These are phyloP conservation scores for Aspergillus sclerotioniger DNA, from an alignment of 495 filamentous ascomycete genomes.

Conservation along the genomic window DNA sequence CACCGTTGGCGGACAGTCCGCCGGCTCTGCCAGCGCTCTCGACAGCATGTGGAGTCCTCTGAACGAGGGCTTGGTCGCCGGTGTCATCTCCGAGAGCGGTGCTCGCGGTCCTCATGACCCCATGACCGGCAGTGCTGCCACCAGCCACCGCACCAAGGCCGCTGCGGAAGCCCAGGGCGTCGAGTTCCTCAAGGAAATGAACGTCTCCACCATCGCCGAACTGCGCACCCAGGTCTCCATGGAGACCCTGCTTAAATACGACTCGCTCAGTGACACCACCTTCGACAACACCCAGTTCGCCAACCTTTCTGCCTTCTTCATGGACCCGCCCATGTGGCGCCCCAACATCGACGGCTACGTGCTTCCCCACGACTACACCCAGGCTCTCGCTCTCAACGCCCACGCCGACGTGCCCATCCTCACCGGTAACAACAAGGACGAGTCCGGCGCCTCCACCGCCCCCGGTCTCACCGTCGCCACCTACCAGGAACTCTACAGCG, in stretches of 20 bases:
- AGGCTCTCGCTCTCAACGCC: conserved; percentile 7
- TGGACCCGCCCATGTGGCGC: conserved; percentile 17
- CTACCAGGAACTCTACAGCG: conserved; percentile 16
- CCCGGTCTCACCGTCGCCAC: conserved; percentile 2
- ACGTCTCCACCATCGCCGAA: conserved; percentile 8
- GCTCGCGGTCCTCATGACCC: conserved; percentile 17
- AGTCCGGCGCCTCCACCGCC: conserved; percentile 12
- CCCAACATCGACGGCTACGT: conserved; percentile 22
- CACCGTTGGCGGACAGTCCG: conserved; percentile 45
- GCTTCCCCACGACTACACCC: conserved; percentile 12
- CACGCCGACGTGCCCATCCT: conserved; percentile 20
- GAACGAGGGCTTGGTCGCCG: conserved; percentile 5
- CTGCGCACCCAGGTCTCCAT: conserved; percentile 9
- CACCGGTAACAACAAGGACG: conserved; percentile 23
- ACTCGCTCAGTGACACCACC: conserved; percentile 8
- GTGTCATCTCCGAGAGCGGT: conserved; percentile 22
- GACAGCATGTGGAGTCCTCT: conserved; percentile 18
- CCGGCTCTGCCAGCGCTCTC: conserved; percentile 45
- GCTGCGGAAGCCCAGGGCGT: conserved; percentile 17
- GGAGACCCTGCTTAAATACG: conserved; percentile 7
- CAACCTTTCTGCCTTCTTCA: conserved; percentile 11
- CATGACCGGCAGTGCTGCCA: conserved; percentile 12
- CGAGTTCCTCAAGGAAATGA: conserved; percentile 11
- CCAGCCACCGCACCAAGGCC: conserved; percentile 13
- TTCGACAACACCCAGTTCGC: conserved; percentile 16